A percentile compares a stretch with the other conserved stretches of the same genome.
Evolutionary conservation across 306 rosid genomes (phyloP).

Genomic region (Styphnolobium japonicum): DNA sequence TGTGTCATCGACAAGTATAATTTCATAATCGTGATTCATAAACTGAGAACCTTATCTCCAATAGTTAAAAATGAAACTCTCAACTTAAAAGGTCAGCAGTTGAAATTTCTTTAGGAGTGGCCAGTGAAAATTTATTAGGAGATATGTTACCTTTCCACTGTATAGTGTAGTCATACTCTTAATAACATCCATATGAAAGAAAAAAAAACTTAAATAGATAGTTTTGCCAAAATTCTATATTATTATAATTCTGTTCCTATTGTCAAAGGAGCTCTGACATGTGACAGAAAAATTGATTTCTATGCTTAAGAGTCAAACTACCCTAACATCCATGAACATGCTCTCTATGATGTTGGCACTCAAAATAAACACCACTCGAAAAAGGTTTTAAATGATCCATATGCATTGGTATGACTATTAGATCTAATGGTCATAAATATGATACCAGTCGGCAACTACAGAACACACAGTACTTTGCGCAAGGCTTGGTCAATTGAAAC

Average conservation of each 20-base stretch:
- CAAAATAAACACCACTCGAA: not conserved
- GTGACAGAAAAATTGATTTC: not conserved
- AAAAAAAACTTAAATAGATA: not conserved
- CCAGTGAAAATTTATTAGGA: not conserved
- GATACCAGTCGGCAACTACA: not conserved
- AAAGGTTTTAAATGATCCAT: not conserved
- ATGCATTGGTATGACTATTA: not conserved
- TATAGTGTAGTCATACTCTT: not conserved
- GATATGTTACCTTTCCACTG: not conserved
- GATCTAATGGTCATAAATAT: not conserved
- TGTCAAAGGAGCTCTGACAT: not conserved
- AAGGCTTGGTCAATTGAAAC: not conserved
- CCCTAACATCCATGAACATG: not conserved
- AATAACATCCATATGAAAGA: not conserved
- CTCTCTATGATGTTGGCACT: not conserved
- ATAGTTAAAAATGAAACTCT: not conserved
- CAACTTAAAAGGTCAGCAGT: not conserved
- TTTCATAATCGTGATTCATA: constrained; percentile 5
- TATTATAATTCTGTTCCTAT: not conserved
- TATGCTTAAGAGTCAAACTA: not conserved
- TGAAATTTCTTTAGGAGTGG: not conserved
- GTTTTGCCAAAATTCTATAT: not conserved
- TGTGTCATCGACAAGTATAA: constrained; percentile 15
- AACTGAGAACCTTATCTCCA: not conserved
- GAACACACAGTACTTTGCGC: not conserved